Evolutionary conservation across 306 rosid species (phyloP), one percentile per base, ranked within the genome.

Genomic region (Cicer cuneatum): DNA sequence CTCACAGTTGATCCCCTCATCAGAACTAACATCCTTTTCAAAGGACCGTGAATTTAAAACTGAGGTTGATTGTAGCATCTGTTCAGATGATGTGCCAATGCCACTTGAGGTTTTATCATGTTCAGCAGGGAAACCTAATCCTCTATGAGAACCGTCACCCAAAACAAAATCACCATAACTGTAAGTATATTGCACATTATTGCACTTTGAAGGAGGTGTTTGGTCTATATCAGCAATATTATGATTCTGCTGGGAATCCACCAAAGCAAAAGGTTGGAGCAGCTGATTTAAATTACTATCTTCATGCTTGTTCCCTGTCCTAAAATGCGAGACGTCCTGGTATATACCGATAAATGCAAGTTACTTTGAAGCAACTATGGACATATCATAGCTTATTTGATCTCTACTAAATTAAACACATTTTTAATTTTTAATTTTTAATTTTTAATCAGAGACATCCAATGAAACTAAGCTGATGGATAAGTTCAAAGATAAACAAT

Each of bases 81-180:
- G 80, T 78, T 76, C 71, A 2, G 82, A 37, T 41, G 85, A 70
- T 51, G 81, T 77, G 60, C 83, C 91, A 78, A 68, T 48, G 16
- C 67, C 78, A 86, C 77, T 82, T 24, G 86, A 80, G 69, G 85
- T 87, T 78, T 45, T 79, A 60, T 81, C 90, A 61, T 79, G 71
- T 78, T 92, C 93, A 40, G 86, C 78, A 66, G 80, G 77, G 83
- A 91, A 94, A 78, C 97, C 97, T 77, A 91, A 79, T 54, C 98
- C 96, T 77, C 80, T 85, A 62, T 87, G 93, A 65, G 88, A 88
- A 82, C 81, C 80, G 40, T 88, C 98, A 78, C 97, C 96, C 81
- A 94, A 83, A 73, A 86, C 82, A 83, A 87, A 94, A 81, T 81
- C 87, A 24, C 86, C 63, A 59, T 77, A 94, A 43, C 82, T 82